These are phyloP conservation scores for Aegilops sharonensis DNA, from an alignment of 176 grass and related monocot species.

Conservation along the genomic window DNA sequence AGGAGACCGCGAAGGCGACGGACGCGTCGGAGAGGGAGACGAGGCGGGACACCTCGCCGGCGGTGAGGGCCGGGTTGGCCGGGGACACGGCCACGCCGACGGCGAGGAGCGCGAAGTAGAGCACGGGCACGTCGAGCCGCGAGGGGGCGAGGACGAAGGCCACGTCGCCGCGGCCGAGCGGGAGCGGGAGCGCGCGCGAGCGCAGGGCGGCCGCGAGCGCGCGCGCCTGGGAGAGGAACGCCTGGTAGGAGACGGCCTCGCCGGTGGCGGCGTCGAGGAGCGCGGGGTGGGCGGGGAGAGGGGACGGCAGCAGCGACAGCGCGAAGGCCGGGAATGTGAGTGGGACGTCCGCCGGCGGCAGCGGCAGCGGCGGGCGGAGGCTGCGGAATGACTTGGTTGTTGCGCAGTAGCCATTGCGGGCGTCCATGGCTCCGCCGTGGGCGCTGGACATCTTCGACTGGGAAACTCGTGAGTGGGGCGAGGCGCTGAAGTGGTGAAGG, in stretches of 20 bases:
- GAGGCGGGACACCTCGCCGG: slow-evolving; percentile 50
- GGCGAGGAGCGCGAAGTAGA: slow-evolving; percentile 73
- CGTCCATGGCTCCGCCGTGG: not conserved
- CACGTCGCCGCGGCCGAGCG: slow-evolving; percentile 44
- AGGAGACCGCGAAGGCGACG: slow-evolving; percentile 52
- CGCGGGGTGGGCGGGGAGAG: slow-evolving; percentile 36
- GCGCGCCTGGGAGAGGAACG: slow-evolving; percentile 24
- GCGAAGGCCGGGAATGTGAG: slow-evolving; percentile 54
- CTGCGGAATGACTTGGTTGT: slow-evolving; percentile 49
- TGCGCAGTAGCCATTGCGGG: slow-evolving; percentile 52
- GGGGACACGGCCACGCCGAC: slow-evolving; percentile 46
- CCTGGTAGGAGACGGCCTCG: slow-evolving; percentile 39
- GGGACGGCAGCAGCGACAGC: slow-evolving; percentile 47
- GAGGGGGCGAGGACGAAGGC: slow-evolving; percentile 57
- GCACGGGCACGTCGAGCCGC: slow-evolving; percentile 48
- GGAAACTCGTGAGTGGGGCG: not conserved
- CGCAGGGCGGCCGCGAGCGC: slow-evolving; percentile 28
- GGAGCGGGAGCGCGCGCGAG: not conserved
- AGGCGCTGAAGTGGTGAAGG: not conserved
- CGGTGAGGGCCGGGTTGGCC: slow-evolving; percentile 45
- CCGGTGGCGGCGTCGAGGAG: slow-evolving; percentile 52
- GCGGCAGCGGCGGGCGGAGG: slow-evolving; percentile 43
- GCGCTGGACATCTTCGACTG: not conserved
- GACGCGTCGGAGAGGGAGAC: slow-evolving; percentile 51
- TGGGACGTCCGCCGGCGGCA: slow-evolving; percentile 28